Base-by-base conservation (phyloP, 2,329 filamentous ascomycete genomes). In the Monascus ruber region DNA sequence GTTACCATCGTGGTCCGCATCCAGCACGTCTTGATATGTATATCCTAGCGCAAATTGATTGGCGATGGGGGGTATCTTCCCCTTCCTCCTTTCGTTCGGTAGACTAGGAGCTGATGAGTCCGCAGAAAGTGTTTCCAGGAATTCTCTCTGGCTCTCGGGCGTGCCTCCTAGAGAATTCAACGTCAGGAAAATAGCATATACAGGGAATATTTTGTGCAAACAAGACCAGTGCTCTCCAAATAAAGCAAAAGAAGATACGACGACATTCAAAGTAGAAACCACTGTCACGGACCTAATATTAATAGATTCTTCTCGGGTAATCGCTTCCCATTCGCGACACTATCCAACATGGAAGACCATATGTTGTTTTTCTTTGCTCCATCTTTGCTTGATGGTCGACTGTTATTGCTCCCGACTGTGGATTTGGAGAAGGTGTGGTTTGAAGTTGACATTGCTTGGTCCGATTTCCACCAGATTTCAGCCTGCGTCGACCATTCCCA, bases 21-120 rank as follows among this genome's bases (percentile, higher is more conserved):
- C 88, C 31, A 94, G 72, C 31, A 95, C 86, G 64, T 95, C 86
- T 60, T 93, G 86, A 65, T 94, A 95, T 39, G 88, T 94, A 60
- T 95, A 95, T 37, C 88, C 88, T 43, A 95, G 68, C 7, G 88
- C 88, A 63, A 94, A 94, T 57, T 83, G 83, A 58, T 95, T 95
- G 40, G 88, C 88, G 55, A 94, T 76, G 24, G 86, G 85, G 2
- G 85, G 82, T 44, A 75, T 74, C 59, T 76, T 80, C 50, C 62
- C 55, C 52, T 62, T 64, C 37, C 58, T 56, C 41, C 61, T 60
- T 39, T 79, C 76, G 45, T 63, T 64, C 37, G 62, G 59, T 41
- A 63, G 45, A 35, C 56, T 56, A 34, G 62, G 56, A 36, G 63
- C 60, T 35, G 63, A 60, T 5, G 62, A 58, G 38, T 70, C 64